These are phyloP conservation scores for Pseudogymnoascus verrucosus DNA, from an alignment of 2,329 filamentous ascomycete species.

Conservation along the genomic window DNA sequence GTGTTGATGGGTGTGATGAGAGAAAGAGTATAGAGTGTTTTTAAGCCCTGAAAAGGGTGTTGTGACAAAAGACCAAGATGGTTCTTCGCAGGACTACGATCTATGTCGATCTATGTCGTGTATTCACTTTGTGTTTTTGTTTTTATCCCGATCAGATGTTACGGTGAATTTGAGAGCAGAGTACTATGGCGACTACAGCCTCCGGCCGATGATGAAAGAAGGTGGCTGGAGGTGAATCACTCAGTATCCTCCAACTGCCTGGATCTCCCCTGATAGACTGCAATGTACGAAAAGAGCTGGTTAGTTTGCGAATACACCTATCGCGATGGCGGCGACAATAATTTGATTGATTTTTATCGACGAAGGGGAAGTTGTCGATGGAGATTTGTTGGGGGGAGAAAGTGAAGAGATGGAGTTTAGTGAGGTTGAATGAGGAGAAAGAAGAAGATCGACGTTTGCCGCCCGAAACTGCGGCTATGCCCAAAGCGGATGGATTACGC, in stretches of 20 bases:
- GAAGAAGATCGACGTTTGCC: conserved; percentile 1
- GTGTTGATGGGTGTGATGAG: background rate
- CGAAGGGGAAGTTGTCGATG: background rate
- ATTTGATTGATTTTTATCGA: background rate
- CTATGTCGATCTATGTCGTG: conserved; percentile 10
- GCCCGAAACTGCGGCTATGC: background rate
- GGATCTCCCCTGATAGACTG: background rate
- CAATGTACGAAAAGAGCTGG: background rate
- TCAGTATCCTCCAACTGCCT: background rate
- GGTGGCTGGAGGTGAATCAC: conserved; percentile 6
- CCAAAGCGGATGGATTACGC: background rate
- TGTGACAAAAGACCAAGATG: conserved; percentile 7
- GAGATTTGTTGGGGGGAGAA: background rate
- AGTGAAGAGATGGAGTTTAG: background rate
- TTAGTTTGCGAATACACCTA: background rate
- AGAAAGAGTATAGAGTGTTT: conserved; percentile 11
- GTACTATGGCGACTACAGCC: conserved; percentile 4
- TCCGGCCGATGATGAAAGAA: background rate
- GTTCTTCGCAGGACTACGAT: conserved; percentile 12
- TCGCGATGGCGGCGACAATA: background rate
- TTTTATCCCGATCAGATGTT: conserved; percentile 7
- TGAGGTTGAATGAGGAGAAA: conserved; percentile 3
- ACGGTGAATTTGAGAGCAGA: conserved; percentile 3
- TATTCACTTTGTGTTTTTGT: background rate
- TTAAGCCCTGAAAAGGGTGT: background rate